phyloP scores from a whole-genome alignment of 805 yeast genomes.

The Grigorovia jiainica region DNA sequence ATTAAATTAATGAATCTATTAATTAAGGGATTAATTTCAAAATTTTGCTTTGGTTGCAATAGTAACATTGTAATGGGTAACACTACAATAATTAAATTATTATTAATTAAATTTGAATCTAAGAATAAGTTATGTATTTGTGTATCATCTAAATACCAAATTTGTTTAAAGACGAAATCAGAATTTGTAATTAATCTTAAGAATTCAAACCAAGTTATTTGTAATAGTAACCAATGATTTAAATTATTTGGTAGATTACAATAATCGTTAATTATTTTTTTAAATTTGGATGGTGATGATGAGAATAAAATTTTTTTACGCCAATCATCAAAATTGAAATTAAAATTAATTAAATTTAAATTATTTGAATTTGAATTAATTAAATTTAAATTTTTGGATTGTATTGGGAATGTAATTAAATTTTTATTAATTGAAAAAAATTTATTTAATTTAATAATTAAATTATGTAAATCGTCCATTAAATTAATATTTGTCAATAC shows the following conservation, averaged over 20 bases:
- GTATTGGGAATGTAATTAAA: neutral
- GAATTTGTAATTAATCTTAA: constrained; percentile 7
- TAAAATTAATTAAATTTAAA: neutral
- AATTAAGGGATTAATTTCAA: constrained; percentile 4
- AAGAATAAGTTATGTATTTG: constrained; percentile 4
- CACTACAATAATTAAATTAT: constrained; percentile 14
- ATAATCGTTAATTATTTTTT: constrained; percentile 6
- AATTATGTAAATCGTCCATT: constrained; percentile 10
- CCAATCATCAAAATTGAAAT: constrained; percentile 5
- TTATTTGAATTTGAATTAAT: neutral
- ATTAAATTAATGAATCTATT: constrained; percentile 9
- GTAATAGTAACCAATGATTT: constrained; percentile 19
- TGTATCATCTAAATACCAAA: constrained; percentile 2
- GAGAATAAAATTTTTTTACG: constrained; percentile 5
- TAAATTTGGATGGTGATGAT: constrained; percentile 7
- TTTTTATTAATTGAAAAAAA: constrained; percentile 2
- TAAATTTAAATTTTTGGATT: neutral
- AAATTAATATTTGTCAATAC: constrained; percentile 7
- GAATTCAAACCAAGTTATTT: constrained; percentile 22
- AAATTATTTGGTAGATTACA: constrained; percentile 6
- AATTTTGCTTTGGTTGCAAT: constrained; percentile 1
- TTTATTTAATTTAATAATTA: constrained; percentile 8
- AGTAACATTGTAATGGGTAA: constrained; percentile 9
- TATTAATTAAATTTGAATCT: constrained; percentile 11
- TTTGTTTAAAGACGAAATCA: constrained; percentile 5